phyloP scores from a whole-genome alignment of 768 basidiomycete species.

The Clitopilus hobsonii region DNA sequence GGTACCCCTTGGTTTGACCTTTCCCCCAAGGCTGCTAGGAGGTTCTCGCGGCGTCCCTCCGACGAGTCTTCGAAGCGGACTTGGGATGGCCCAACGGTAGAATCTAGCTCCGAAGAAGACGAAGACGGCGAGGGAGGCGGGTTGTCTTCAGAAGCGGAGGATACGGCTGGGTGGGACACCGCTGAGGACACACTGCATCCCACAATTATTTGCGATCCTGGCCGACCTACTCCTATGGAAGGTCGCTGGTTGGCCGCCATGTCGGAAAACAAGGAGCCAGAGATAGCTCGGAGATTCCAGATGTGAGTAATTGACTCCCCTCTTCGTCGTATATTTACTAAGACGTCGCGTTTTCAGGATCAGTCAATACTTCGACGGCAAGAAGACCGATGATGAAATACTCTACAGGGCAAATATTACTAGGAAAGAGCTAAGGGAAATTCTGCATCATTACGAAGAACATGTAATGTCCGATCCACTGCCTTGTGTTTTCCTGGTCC shows the following conservation, averaged over 20 bases:
- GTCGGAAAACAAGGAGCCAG: slow-evolving; percentile 73
- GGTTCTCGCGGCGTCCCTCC: slow-evolving; percentile 41
- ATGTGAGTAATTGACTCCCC: slow-evolving; percentile 41
- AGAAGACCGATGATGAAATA: slow-evolving; percentile 89
- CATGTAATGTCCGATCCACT: slow-evolving; percentile 55
- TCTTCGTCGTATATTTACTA: background rate
- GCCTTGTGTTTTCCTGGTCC: background rate
- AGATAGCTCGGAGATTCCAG: slow-evolving; percentile 70
- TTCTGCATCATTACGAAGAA: slow-evolving; percentile 83
- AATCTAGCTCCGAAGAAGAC: slow-evolving; percentile 33
- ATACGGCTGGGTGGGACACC: slow-evolving; percentile 42
- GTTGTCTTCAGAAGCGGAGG: slow-evolving; percentile 22
- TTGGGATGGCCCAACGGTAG: background rate
- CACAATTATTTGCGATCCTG: slow-evolving; percentile 80
- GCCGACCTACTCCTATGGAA: slow-evolving; percentile 72
- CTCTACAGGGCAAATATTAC: slow-evolving; percentile 84
- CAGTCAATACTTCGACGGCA: slow-evolving; percentile 92
- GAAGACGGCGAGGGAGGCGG: slow-evolving; percentile 23
- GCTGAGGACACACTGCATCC: slow-evolving; percentile 43
- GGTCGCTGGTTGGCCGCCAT: slow-evolving; percentile 88
- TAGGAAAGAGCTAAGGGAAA: slow-evolving; percentile 76
- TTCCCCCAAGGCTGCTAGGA: slow-evolving; percentile 50
- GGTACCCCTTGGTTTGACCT: slow-evolving; percentile 45
- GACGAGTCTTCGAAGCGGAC: slow-evolving; percentile 35
- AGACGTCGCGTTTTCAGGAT: slow-evolving; percentile 47